Conservation (phyloP, 805 yeast species). For the Yamadazyma ubonensis region DNA sequence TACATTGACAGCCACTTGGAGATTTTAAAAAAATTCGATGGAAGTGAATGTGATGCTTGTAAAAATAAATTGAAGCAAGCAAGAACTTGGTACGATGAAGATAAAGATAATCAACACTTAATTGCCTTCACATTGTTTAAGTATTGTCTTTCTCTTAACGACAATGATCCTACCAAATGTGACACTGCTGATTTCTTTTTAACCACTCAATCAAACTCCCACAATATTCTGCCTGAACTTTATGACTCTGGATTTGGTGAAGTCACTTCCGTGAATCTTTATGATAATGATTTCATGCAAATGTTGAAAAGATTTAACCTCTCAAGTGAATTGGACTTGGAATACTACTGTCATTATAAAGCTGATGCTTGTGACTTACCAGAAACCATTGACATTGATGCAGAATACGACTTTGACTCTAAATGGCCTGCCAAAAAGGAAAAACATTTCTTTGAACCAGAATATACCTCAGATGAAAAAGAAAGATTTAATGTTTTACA, state of each 20-base stretch:
- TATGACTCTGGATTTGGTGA: constrained; percentile 25
- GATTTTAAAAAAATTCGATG: constrained; percentile 28
- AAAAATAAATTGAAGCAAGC: constrained; percentile 35
- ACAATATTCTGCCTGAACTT: constrained; percentile 13
- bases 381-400: constrained; percentile 47
- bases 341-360: constrained; percentile 56
- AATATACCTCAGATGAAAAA: constrained; percentile 19
- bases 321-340: constrained; percentile 36
- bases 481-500: constrained; percentile 61
- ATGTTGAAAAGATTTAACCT: constrained; percentile 35
- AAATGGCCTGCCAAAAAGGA: constrained; percentile 38
- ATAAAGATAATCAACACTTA: constrained; percentile 35
- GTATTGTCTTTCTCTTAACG: constrained; percentile 30
- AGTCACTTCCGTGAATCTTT: constrained; percentile 30
- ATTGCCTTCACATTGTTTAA: constrained; percentile 35
- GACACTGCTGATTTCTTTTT: constrained; percentile 37
- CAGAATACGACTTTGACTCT: constrained; percentile 23
- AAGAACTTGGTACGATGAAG: constrained; percentile 22
- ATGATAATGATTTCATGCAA: constrained; percentile 40
- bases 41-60: constrained; percentile 35
- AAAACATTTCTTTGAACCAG: constrained; percentile 25
- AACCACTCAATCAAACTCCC: constrained; percentile 29
- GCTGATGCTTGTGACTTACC: constrained; percentile 53
- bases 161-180: constrained; percentile 30
- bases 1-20: constrained; percentile 28